A percentile compares a stretch with the other conserved stretches of the same genome.
phyloP scores from a whole-genome alignment of 2,329 filamentous ascomycete genomes.

The Pseudocercospora fijiensis region DNA sequence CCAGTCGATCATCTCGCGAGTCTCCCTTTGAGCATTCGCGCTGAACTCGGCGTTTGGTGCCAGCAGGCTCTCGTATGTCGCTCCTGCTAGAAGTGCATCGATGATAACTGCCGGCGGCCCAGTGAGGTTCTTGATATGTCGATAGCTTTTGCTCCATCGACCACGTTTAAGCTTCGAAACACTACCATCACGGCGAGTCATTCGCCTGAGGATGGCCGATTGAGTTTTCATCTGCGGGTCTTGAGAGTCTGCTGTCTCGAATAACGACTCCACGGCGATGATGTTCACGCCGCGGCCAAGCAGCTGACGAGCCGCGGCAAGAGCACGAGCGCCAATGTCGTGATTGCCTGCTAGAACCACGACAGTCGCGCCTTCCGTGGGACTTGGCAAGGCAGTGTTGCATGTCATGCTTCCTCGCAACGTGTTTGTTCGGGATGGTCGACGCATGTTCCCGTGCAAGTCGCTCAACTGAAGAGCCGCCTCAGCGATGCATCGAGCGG shows the following conservation, averaged over 20 bases:
- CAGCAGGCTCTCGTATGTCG: conserved; percentile 83
- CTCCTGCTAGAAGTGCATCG: conserved; percentile 83
- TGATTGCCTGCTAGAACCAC: conserved; percentile 95
- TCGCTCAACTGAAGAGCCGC: conserved; percentile 58
- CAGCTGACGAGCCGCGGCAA: conserved; percentile 83
- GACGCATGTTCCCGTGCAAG: conserved; percentile 25
- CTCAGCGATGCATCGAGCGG: conserved; percentile 83
- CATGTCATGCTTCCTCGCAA: conserved; percentile 61
- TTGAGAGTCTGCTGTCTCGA: conserved; percentile 78
- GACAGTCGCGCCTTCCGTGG: conserved; percentile 51
- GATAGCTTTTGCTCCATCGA: conserved; percentile 58
- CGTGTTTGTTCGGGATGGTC: conserved; percentile 39
- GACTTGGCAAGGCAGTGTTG: conserved; percentile 54
- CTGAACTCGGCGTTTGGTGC: conserved; percentile 40
- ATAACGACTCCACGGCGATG: conserved; percentile 77
- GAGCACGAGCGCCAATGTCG: conserved; percentile 77
- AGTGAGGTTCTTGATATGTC: conserved; percentile 55
- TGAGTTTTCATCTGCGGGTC: conserved; percentile 79
- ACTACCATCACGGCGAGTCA: conserved; percentile 59
- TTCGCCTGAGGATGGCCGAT: conserved; percentile 76
- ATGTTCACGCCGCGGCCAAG: conserved; percentile 79
- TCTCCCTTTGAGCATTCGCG: conserved; percentile 71
- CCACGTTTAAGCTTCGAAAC: conserved; percentile 49
- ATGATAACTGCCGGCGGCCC: conserved; percentile 76
- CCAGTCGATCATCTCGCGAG: conserved; percentile 90